Evolutionary conservation across 2,329 filamentous ascomycete species (phyloP), one percentile per base, ranked within the genome.

Genomic region (Didymella glomerata): DNA sequence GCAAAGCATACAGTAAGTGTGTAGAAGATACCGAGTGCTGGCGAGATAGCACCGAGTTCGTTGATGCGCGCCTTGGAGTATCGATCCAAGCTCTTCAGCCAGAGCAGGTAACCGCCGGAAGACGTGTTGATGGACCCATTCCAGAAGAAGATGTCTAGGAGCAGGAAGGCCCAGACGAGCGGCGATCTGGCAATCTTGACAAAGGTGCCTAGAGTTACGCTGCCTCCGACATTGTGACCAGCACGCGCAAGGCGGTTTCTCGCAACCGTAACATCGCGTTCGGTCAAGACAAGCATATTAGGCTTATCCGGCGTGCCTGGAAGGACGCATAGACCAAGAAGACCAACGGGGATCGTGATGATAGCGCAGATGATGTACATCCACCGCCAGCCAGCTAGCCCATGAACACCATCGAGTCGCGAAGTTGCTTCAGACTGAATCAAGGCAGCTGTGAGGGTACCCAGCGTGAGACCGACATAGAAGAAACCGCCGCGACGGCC

Each of bases 61-160:
- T 86, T 86, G 48, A 86, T 69, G 13, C 75, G 76, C 1, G 81
- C 73, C 0, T 76, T 76, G 0, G 79, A 77, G 66, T 80, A 86
- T 2, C 82, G 76, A 1, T 80, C 70, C 14, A 87, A 66, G 54
- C 81, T 84, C 71, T 87, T 87, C 46, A 88, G 74, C 85, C 85
- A 88, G 0, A 88, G 77, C 8, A 86, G 68, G 57, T 83, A 87
- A 0, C 79, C 81, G 2, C 83, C 85, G 1, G 80, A 76, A 7
- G 70, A 78, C 16, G 32, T 36, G 32, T 36, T 36, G 32, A 36
- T 36, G 16, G 16, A n/a, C 8, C 32, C 32, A 1, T 86, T 86
- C 82, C 83, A 87, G 72, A 87, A 87, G 24, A 87, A 76, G 5
- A 85, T 77, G 46, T 85, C 81, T 28, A 84, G 76, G 1, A 82